These are phyloP conservation scores for Cydonia oblonga DNA, from an alignment of 331 rosid species.

Conservation along the genomic window DNA sequence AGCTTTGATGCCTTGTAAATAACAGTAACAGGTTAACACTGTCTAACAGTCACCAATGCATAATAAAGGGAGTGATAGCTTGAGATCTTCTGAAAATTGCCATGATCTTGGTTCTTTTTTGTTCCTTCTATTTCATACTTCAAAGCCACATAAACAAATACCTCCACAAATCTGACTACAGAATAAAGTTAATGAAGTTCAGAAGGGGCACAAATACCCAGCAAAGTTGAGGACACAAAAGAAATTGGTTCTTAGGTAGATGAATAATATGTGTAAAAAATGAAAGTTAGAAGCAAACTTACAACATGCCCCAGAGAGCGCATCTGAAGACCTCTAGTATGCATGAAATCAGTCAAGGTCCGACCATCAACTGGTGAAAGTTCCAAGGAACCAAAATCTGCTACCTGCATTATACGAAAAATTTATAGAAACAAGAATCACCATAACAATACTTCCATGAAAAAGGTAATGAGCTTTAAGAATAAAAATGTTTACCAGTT, in stretches of 20 bases:
- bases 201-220: neutral
- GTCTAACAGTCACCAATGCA: neutral
- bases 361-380: conserved; percentile 99
- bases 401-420: conserved; percentile 56
- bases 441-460: conserved; percentile 13
- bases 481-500: conserved; percentile 60
- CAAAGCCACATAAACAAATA: neutral
- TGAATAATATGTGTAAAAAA: neutral
- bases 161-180: neutral
- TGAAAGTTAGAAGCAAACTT: conserved; percentile 28
- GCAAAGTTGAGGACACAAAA: conserved; percentile 2
- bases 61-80: neutral
- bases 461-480: conserved; percentile 11
- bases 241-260: neutral
- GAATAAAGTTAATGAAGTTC: neutral
- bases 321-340: conserved; percentile 91
- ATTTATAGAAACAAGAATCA: conserved; percentile 21
- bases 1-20: neutral
- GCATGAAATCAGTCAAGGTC: conserved; percentile 98
- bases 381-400: conserved; percentile 97
- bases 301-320: conserved; percentile 95
- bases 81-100: neutral
- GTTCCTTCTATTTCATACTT: neutral
- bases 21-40: too few relatives aligned
- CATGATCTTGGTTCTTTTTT: neutral